Evolutionary conservation across 1,284 basidiomycete species (phyloP).

Genomic region (Moesziomyces antarcticus): DNA sequence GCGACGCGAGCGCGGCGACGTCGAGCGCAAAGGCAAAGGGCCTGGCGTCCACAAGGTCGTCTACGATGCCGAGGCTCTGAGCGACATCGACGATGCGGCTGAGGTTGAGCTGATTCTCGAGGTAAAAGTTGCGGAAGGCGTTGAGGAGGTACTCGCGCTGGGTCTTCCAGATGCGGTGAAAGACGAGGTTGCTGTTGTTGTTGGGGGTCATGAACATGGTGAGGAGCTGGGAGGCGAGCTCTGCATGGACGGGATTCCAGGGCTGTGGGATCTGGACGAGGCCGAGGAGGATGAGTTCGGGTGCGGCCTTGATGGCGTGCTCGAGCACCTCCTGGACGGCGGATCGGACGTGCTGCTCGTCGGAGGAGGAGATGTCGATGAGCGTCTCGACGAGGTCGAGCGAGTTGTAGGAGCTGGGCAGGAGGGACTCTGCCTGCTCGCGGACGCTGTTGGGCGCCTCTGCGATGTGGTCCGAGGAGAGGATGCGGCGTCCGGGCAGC

Average conservation of each 20-base stretch:
- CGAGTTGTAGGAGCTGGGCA: conserved; percentile 92
- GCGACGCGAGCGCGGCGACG: conserved; percentile 89
- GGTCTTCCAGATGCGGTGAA: conserved; percentile 93
- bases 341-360: conserved; percentile 70
- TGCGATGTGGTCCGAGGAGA: conserved; percentile 53
- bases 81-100: conserved; percentile 94
- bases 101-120: conserved; percentile 90
- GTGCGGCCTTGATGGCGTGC: conserved; percentile 75
- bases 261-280: conserved; percentile 85
- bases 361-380: conserved; percentile 89
- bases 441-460: conserved; percentile 83
- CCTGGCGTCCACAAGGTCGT: conserved; percentile 84
- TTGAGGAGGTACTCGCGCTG: conserved; percentile 85
- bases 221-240: conserved; percentile 86
- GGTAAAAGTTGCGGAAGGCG: conserved; percentile 89
- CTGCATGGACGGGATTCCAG: conserved; percentile 86
- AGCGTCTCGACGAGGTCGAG: conserved; percentile 88
- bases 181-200: conserved; percentile 93
- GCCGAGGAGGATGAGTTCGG: conserved; percentile 93
- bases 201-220: conserved; percentile 91
- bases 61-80: conserved; percentile 91
- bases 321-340: conserved; percentile 65
- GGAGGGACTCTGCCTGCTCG: conserved; percentile 78
- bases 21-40: conserved; percentile 84
- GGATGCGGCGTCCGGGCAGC: conserved; percentile 55